These are phyloP conservation scores for Dichotomocladium elegans DNA, from an alignment of 371 early-diverging fungal species.

Conservation along the genomic window DNA sequence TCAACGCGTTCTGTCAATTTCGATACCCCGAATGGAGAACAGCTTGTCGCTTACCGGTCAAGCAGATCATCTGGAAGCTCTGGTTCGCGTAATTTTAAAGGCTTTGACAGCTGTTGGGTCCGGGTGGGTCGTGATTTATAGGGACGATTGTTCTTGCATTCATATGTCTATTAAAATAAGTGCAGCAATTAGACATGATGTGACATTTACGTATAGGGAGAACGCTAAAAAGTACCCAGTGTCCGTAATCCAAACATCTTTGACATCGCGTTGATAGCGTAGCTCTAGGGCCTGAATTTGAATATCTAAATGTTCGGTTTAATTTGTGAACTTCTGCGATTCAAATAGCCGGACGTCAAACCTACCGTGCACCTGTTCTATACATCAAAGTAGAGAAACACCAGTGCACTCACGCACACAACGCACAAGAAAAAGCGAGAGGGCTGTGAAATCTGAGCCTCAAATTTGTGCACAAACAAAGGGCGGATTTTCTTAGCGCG, in stretches of 20 bases:
- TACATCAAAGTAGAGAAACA: too few relatives aligned
- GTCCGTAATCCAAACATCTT: constrained; percentile 58
- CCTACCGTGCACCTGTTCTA: constrained; percentile 33
- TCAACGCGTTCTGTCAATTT: background rate
- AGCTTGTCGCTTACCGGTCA: constrained; percentile 22
- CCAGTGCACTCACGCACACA: too few relatives aligned
- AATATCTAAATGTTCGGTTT: constrained; percentile 21
- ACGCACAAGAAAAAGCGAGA: too few relatives aligned
- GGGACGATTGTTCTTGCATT: constrained; percentile 50
- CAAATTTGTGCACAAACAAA: too few relatives aligned
- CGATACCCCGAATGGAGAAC: background rate
- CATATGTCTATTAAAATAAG: constrained; percentile 39
- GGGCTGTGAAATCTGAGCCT: too few relatives aligned
- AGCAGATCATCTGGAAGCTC: constrained; percentile 53
- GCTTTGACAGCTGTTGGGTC: constrained; percentile 60
- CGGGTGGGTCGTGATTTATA: constrained; percentile 59
- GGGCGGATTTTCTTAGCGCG: too few relatives aligned
- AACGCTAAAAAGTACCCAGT: constrained; percentile 38
- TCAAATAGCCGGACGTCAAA: background rate
- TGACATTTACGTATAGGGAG: background rate
- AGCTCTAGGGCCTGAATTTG: constrained; percentile 30
- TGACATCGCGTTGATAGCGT: constrained; percentile 58
- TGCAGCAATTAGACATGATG: background rate
- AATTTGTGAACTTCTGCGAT: background rate
- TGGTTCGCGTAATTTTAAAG: constrained; percentile 45